Evolutionary conservation across 2,329 filamentous ascomycete species (phyloP).

Genomic region (Penicillium digitatum): DNA sequence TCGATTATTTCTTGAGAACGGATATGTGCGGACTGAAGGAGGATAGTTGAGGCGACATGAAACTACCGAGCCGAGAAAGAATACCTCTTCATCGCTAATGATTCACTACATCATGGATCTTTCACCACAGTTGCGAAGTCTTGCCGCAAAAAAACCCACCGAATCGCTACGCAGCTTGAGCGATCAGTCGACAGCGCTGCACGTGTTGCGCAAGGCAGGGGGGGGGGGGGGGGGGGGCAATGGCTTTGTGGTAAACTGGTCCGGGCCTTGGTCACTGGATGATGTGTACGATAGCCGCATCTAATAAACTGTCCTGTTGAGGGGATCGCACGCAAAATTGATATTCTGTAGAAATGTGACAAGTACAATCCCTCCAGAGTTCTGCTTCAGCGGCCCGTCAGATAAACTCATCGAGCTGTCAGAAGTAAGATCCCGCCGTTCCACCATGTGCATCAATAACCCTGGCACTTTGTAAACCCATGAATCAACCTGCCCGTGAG

Average conservation of each 20-base stretch:
- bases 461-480: background rate
- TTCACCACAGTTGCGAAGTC: background rate
- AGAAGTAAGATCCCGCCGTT: background rate
- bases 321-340: background rate
- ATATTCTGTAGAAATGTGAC: background rate
- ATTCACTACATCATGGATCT: background rate
- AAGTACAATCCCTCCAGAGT: background rate
- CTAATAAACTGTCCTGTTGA: slow-evolving; percentile 11
- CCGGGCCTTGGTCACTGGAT: slow-evolving; percentile 4
- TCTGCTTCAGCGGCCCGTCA: background rate
- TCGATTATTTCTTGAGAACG: slow-evolving; percentile 55
- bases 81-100: background rate
- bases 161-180: background rate
- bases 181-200: background rate
- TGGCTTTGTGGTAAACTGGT: background rate
- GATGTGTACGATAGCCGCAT: slow-evolving; percentile 17
- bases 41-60: slow-evolving; percentile 37
- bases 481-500: background rate
- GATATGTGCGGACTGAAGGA: slow-evolving; percentile 59
- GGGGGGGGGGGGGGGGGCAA: too few species aligned
- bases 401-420: background rate
- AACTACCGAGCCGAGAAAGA: background rate
- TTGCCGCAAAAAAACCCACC: background rate
- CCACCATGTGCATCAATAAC: background rate
- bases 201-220: background rate